Evolutionary conservation across 331 rosid species (phyloP).

Genomic region (Spiraea crenata): DNA sequence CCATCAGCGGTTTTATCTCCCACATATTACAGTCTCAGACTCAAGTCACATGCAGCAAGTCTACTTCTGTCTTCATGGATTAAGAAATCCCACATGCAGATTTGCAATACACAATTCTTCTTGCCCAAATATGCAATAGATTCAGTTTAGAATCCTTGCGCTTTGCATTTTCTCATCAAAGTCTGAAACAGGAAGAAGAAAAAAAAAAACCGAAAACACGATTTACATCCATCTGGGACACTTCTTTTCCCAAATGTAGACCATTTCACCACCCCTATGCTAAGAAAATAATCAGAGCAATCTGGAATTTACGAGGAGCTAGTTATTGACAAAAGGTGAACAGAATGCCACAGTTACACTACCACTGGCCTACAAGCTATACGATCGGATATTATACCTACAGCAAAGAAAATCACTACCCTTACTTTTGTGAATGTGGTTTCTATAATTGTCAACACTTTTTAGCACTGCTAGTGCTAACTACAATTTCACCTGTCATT

Average conservation of each 20-base stretch:
- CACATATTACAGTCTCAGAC: constrained; percentile 19
- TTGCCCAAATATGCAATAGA: no score
- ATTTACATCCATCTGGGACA: neutral
- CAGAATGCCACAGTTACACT: neutral
- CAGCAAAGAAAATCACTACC: constrained; percentile 2
- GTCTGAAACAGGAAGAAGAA: neutral
- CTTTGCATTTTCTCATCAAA: no score
- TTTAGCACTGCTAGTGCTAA: neutral
- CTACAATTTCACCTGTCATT: neutral
- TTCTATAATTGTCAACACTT: neutral
- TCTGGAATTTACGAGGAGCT: constrained; percentile 2
- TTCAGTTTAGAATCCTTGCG: no score
- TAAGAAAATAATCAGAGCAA: neutral
- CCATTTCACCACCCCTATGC: no score
- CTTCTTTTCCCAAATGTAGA: neutral
- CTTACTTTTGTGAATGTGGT: neutral
- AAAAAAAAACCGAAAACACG: neutral
- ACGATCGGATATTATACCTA: neutral
- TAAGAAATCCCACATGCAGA: neutral
- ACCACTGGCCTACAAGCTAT: constrained; percentile 5
- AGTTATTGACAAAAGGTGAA: neutral
- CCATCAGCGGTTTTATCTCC: constrained; percentile 39
- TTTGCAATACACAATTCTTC: neutral
- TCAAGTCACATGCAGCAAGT: constrained; percentile 48
- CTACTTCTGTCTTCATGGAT: neutral